These are phyloP conservation scores for Xanthoceras sorbifolium DNA, from an alignment of 345 rosid species.

Conservation along the genomic window DNA sequence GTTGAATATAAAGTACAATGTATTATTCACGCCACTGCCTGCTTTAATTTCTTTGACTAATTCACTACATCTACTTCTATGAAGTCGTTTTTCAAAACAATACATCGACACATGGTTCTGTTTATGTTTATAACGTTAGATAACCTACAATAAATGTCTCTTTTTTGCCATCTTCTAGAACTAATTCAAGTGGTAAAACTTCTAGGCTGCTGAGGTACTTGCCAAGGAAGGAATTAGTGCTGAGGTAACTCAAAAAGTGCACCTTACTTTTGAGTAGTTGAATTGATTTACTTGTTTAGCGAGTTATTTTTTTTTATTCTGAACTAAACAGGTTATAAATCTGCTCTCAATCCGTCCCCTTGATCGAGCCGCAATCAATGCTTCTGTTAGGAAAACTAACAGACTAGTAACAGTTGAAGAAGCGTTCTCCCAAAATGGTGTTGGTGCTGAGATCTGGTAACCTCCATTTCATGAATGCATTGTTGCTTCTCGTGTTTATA, in stretches of 20 bases:
- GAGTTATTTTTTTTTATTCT: not conserved
- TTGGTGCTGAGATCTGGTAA: slow-evolving; percentile 93
- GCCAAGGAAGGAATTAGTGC: slow-evolving; percentile 85
- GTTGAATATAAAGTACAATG: not conserved
- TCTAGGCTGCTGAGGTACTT: slow-evolving; percentile 82
- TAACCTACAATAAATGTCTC: not conserved
- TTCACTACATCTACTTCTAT: not conserved
- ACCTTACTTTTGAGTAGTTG: not conserved
- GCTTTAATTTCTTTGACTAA: not conserved
- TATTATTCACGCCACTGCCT: not conserved
- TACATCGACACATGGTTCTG: not conserved
- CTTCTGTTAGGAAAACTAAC: slow-evolving; percentile 93
- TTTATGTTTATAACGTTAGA: too few species aligned
- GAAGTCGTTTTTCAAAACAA: not conserved
- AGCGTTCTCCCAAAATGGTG: slow-evolving; percentile 93
- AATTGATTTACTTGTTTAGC: not conserved
- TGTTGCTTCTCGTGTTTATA: not conserved
- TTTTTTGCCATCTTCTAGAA: not conserved
- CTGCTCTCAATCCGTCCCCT: slow-evolving; percentile 85
- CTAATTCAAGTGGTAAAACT: not conserved
- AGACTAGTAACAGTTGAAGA: slow-evolving; percentile 94
- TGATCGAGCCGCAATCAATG: slow-evolving; percentile 76
- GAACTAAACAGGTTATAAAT: slow-evolving; percentile 64
- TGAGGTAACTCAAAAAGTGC: slow-evolving; percentile 58
- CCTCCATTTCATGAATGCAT: slow-evolving; percentile 5